Conservation (phyloP, 2,329 filamentous ascomycete genomes). For the Neophaeococcomyces mojaviensis region DNA sequence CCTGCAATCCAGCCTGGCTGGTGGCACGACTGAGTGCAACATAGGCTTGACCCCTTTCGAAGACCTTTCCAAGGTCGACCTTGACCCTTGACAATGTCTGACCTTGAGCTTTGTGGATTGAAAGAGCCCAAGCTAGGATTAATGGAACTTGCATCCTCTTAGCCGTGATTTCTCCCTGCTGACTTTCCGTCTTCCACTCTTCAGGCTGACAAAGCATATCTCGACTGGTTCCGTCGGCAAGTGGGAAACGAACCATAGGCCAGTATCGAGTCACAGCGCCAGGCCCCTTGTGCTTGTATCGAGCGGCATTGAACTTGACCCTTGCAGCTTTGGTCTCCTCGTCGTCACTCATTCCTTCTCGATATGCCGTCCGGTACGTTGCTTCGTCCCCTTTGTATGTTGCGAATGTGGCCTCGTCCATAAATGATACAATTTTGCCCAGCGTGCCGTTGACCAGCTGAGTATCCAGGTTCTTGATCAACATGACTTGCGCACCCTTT, state of each 20-base stretch:
- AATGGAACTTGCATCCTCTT: slow-evolving; percentile 75
- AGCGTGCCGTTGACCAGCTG: slow-evolving; percentile 88
- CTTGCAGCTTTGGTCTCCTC: slow-evolving; percentile 38
- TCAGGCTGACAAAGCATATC: slow-evolving; percentile 77
- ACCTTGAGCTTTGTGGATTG: slow-evolving; percentile 95
- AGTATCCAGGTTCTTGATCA: slow-evolving; percentile 99
- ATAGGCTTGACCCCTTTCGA: slow-evolving; percentile 96
- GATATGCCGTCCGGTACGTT: slow-evolving; percentile 36
- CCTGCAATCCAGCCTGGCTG: slow-evolving; percentile 76
- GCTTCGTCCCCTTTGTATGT: slow-evolving; percentile 52
- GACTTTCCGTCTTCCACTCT: slow-evolving; percentile 94
- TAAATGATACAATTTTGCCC: slow-evolving; percentile 76
- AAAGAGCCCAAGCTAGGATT: slow-evolving; percentile 92
- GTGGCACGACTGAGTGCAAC: slow-evolving; percentile 92
- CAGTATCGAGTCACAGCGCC: slow-evolving; percentile 52
- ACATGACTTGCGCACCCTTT: slow-evolving; percentile 91
- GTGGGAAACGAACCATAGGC: slow-evolving; percentile 76
- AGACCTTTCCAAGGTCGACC: slow-evolving; percentile 83
- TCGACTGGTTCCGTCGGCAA: slow-evolving; percentile 68
- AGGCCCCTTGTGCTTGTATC: slow-evolving; percentile 41
- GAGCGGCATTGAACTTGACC: slow-evolving; percentile 49
- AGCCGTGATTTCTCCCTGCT: slow-evolving; percentile 87
- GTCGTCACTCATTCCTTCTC: slow-evolving; percentile 40
- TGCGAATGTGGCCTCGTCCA: slow-evolving; percentile 59
- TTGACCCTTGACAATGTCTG: slow-evolving; percentile 91